A percentile compares a stretch with the other conserved stretches of the same genome.
These are phyloP conservation scores for Digitaria exilis DNA, from an alignment of 202 grass and related monocot genomes.

Conservation along the genomic window DNA sequence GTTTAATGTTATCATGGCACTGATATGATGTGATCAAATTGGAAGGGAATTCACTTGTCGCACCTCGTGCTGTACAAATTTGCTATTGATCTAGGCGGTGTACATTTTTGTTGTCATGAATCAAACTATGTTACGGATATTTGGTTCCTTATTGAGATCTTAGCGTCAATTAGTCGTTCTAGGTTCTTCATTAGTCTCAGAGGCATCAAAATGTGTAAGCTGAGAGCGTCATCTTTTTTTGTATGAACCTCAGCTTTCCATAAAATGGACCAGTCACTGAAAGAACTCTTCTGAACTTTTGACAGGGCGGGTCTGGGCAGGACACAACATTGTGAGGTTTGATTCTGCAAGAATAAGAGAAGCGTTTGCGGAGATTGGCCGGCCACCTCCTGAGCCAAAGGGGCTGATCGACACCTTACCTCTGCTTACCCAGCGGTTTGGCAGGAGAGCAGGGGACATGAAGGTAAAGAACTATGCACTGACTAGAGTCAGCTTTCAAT, in stretches of 20 bases:
- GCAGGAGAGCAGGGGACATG: slow-evolving; percentile 94
- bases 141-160: background rate
- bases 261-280: background rate
- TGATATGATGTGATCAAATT: background rate
- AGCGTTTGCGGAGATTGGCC: slow-evolving; percentile 71
- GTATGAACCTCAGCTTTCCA: background rate
- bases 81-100: background rate
- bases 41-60: background rate
- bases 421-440: slow-evolving; percentile 82
- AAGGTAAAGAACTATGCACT: slow-evolving; percentile 56
- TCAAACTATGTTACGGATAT: background rate
- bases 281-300: slow-evolving; percentile 21
- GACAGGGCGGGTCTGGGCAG: slow-evolving; percentile 84
- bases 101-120: background rate
- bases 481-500: background rate
- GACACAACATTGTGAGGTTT: slow-evolving; percentile 93
- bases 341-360: slow-evolving; percentile 79
- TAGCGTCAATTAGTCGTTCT: background rate
- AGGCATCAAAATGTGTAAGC: background rate
- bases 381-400: slow-evolving; percentile 68
- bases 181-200: background rate
- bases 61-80: background rate
- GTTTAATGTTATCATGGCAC: background rate
- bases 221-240: background rate
- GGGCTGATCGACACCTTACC: slow-evolving; percentile 86